A percentile compares a stretch with the other conserved stretches of the same genome.
Evolutionary conservation across 1,284 basidiomycete genomes (phyloP).

Genomic region (Bondarzewia mesenterica): DNA sequence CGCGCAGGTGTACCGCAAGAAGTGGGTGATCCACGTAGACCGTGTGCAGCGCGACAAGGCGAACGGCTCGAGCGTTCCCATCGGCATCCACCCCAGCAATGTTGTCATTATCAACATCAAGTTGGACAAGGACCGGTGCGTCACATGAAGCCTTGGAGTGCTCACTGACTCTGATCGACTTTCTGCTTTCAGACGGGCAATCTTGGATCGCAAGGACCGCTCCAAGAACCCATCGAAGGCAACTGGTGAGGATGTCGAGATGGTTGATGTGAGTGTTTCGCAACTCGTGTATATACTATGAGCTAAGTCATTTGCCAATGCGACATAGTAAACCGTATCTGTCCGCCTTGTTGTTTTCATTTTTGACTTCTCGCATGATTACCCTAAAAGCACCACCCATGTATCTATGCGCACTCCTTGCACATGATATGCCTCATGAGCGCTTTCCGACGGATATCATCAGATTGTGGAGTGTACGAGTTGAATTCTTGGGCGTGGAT

Average conservation of each 20-base stretch:
- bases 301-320: constrained; percentile 8
- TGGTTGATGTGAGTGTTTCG: constrained; percentile 57
- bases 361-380: constrained; percentile 25
- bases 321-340: constrained; percentile 24
- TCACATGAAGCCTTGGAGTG: constrained; percentile 1
- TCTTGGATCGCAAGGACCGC: constrained; percentile 74
- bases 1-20: constrained; percentile 98
- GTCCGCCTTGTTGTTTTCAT: constrained; percentile 11
- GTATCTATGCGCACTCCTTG: constrained; percentile 38
- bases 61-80: constrained; percentile 89
- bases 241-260: constrained; percentile 56
- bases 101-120: constrained; percentile 93
- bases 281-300: constrained; percentile 1
- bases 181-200: constrained; percentile 54
- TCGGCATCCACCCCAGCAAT: constrained; percentile 96
- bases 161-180: neutral
- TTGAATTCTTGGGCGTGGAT: no score
- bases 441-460: constrained; percentile 12
- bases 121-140: constrained; percentile 79
- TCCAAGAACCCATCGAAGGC: constrained; percentile 41
- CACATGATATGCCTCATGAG: constrained; percentile 47
- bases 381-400: constrained; percentile 37
- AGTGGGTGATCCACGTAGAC: constrained; percentile 99
- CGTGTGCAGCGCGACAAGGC: constrained; percentile 98
- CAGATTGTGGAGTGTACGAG: neutral